Percentiles rank a stretch among this genome's conserved stretches.
phyloP scores from a whole-genome alignment of 202 grass and related monocot species.

The Elaeis oleifera region DNA sequence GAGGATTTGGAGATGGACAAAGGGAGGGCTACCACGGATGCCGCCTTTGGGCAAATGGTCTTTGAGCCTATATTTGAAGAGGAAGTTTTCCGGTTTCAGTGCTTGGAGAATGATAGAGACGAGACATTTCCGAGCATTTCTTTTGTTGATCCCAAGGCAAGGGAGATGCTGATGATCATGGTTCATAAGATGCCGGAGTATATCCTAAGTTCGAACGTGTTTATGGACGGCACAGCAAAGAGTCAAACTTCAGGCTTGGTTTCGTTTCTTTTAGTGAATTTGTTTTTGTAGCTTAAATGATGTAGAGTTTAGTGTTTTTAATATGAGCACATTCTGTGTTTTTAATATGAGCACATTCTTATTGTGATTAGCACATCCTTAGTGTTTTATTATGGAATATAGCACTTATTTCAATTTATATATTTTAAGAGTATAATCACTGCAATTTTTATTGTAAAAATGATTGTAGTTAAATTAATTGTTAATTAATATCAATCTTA shows the following conservation, averaged over 20 bases:
- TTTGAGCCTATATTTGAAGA: conserved; percentile 52
- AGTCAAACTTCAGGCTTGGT: conserved; percentile 54
- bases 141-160: conserved; percentile 34
- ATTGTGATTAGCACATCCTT: no score
- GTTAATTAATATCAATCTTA: no score
- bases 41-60: conserved; percentile 26
- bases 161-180: conserved; percentile 36
- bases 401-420: no score
- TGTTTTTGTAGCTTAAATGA: no score
- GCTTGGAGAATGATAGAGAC: conserved; percentile 39
- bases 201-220: conserved; percentile 33
- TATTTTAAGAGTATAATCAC: no score
- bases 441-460: no score
- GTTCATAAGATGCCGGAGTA: conserved; percentile 30
- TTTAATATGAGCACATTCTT: no score
- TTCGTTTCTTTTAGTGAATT: no score
- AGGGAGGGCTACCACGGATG: background rate
- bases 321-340: no score
- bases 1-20: background rate
- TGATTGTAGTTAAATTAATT: no score
- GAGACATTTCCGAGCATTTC: conserved; percentile 59
- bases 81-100: conserved; percentile 80
- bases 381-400: no score
- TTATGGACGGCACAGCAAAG: conserved; percentile 29
- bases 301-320: no score